Evolutionary conservation across 2,329 filamentous ascomycete species (phyloP), one percentile per base, ranked within the genome.

Genomic region (Monosporascus sp.): DNA sequence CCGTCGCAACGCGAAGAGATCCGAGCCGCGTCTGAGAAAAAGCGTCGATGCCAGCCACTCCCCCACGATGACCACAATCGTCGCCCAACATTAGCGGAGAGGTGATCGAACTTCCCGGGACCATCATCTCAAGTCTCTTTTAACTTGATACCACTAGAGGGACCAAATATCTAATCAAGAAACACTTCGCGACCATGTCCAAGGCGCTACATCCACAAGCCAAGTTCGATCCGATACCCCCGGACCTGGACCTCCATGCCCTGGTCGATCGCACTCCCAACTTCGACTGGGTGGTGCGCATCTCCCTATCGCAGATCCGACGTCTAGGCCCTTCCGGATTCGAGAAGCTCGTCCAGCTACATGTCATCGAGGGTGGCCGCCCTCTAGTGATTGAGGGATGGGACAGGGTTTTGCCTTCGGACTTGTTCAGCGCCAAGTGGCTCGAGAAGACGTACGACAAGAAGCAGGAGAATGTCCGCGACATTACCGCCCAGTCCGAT

Each of bases 371-470:
- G 48, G 86, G 86, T 25, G 94, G 94, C 2, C 91, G 90, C 60
- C 94, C 94, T 2, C 76, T 99, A 6, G 89, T 97, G 11, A 88
- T 99, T 51, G 90, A 96, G 64, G 90, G 90, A 18, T 97, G 94
- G 78, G 82, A 96, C 56, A 76, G 84, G 37, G 78, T 82, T 31
- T 72, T 97, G 42, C 88, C 94, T 49, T 81, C 82, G 44, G 83
- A 83, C 72, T 82, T 95, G 0, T 97, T 97, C 69, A 89, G 85
- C 42, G 76, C 80, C 6, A 78, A 84, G 52, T 99, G 93, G 92
- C 75, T 99, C 37, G 85, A 88, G 65, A 78, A 83, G 51, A 88
- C 88, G 36, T 84, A 90, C 66, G 85, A 90, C 60, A 87, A 86
- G 60, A 94, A 95, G 70, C 80, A 89, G 65, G 91, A 97, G 69